Evolutionary conservation across 306 rosid genomes (phyloP).

Genomic region (Rubus parviflorus): DNA sequence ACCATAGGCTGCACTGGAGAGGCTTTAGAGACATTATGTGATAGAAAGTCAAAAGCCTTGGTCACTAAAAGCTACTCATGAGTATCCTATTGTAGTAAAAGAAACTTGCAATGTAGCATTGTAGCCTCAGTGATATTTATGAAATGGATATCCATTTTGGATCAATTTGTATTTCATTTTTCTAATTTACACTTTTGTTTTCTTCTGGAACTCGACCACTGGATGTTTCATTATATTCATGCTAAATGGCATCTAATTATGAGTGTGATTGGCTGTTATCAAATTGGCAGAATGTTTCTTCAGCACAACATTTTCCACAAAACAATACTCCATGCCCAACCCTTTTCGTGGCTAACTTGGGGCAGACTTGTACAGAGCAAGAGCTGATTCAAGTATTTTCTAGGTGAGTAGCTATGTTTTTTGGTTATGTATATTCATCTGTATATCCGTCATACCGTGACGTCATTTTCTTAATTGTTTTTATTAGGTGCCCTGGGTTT

Average conservation of each 20-base stretch:
- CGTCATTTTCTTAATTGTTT: constrained; percentile 5
- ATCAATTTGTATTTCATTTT: neutral
- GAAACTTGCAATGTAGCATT: neutral
- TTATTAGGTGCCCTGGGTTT: constrained; percentile 77
- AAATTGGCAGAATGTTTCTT: constrained; percentile 41
- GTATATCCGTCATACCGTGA: neutral
- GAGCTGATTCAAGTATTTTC: constrained; percentile 83
- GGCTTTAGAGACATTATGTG: neutral
- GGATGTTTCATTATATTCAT: constrained; percentile 2
- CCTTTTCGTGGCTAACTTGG: constrained; percentile 87
- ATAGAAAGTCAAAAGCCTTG: neutral
- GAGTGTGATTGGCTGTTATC: constrained; percentile 12
- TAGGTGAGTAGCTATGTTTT: constrained; percentile 43
- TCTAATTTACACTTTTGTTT: neutral
- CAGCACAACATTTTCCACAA: constrained; percentile 45
- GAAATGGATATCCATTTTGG: neutral
- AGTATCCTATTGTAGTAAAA: neutral
- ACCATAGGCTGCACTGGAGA: neutral
- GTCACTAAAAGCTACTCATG: neutral
- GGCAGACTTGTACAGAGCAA: constrained; percentile 82
- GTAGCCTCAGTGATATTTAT: neutral
- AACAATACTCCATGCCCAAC: constrained; percentile 76
- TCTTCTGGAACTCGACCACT: neutral
- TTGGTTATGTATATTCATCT: constrained; percentile 9
- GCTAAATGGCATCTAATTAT: constrained; percentile 12